Evolutionary conservation across 108 stramenopile genomes (phyloP).

Genomic region (Cyclotella atomus): DNA sequence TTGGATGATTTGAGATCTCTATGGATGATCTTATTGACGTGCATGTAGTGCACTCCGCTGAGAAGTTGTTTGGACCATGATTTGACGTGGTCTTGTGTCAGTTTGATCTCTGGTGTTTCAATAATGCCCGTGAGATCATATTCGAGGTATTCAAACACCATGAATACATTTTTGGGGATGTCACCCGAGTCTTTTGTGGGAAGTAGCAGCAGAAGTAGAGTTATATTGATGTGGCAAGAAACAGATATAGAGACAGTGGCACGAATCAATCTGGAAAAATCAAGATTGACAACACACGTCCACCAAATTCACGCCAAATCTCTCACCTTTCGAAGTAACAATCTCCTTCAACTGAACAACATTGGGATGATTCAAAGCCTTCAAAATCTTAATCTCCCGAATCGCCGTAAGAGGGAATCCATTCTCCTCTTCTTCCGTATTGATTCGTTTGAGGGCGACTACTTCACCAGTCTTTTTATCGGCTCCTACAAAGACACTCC

Average conservation of each 20-base stretch:
- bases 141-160: constrained; percentile 96
- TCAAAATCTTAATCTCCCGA: constrained; percentile 94
- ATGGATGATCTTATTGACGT: constrained; percentile 93
- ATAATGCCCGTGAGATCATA: constrained; percentile 90
- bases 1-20: constrained; percentile 96
- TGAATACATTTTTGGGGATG: constrained; percentile 90
- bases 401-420: constrained; percentile 94
- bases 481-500: constrained; percentile 84
- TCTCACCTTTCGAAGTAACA: constrained; percentile 91
- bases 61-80: constrained; percentile 93
- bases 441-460: constrained; percentile 93
- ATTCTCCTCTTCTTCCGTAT: constrained; percentile 89
- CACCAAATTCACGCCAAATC: no score
- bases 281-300: no score
- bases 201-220: background rate
- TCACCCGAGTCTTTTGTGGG: constrained; percentile 60
- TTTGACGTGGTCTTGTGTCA: constrained; percentile 88
- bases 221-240: constrained; percentile 15
- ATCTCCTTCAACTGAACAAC: constrained; percentile 91
- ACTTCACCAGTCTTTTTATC: constrained; percentile 78
- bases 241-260: no score
- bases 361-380: constrained; percentile 84
- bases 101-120: constrained; percentile 82
- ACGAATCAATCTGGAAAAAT: no score
- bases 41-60: constrained; percentile 91